Percentiles rank a stretch among this genome's conserved stretches.
Evolutionary conservation across 2,329 filamentous ascomycete species (phyloP).

Genomic region (Talaromyces sp.): DNA sequence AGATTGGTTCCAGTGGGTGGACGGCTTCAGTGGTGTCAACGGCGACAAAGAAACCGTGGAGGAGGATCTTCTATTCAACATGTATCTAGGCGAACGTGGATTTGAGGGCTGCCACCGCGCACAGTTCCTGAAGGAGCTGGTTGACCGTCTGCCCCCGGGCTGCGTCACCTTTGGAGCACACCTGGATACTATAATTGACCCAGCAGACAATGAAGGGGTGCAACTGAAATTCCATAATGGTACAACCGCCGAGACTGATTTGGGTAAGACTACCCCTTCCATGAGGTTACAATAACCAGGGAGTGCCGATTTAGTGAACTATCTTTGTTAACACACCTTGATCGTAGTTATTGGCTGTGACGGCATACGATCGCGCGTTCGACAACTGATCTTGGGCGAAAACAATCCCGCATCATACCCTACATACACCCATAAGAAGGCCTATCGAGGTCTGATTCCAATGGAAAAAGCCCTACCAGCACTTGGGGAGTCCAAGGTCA

Average conservation of each 20-base stretch:
- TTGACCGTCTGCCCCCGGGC: constrained; percentile 25
- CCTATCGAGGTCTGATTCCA: constrained; percentile 38
- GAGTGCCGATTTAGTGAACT: not conserved
- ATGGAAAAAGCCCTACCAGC: constrained; percentile 50
- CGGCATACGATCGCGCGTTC: constrained; percentile 31
- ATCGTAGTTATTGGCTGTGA: constrained; percentile 33
- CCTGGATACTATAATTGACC: constrained; percentile 20
- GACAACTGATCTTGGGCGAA: constrained; percentile 25
- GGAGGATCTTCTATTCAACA: constrained; percentile 23
- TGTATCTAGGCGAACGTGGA: constrained; percentile 28
- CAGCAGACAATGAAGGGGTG: constrained; percentile 17
- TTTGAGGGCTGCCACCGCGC: constrained; percentile 31
- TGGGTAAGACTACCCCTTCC: constrained; percentile 30
- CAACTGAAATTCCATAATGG: constrained; percentile 30
- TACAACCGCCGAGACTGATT: constrained; percentile 23
- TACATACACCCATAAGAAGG: constrained; percentile 31
- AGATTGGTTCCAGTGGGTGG: constrained; percentile 20
- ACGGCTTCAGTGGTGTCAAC: constrained; percentile 19
- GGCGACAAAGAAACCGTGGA: constrained; percentile 16
- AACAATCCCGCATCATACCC: constrained; percentile 20
- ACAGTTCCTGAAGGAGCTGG: constrained; percentile 31
- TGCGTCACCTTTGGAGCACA: constrained; percentile 31
- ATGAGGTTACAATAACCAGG: not conserved
- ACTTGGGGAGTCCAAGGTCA: constrained; percentile 47
- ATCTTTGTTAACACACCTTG: not conserved